These are phyloP conservation scores for Fusarium sororula DNA, from an alignment of 2,329 filamentous ascomycete genomes.

Conservation along the genomic window DNA sequence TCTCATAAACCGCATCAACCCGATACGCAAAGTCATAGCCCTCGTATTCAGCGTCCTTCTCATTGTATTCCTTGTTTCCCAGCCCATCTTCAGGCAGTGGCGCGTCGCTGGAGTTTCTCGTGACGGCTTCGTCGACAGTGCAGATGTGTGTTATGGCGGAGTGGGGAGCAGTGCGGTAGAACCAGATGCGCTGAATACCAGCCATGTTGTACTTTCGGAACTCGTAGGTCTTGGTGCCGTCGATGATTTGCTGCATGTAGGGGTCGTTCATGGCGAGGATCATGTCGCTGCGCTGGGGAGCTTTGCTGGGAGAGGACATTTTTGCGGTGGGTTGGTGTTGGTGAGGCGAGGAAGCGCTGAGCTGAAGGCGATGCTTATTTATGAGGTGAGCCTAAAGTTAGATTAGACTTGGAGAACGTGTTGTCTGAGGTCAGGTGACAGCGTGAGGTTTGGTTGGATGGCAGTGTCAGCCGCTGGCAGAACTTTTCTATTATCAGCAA, in stretches of 20 bases:
- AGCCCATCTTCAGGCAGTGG: conserved; percentile 32
- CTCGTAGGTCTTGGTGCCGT: conserved; percentile 38
- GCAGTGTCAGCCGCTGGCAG: neutral
- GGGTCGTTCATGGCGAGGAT: conserved; percentile 28
- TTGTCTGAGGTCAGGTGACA: neutral
- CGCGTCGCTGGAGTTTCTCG: conserved; percentile 19
- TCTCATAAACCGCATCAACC: conserved; percentile 37
- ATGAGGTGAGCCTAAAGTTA: neutral
- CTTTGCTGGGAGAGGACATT: neutral
- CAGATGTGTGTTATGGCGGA: conserved; percentile 43
- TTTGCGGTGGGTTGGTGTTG: neutral
- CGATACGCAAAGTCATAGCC: conserved; percentile 44
- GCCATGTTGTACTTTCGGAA: conserved; percentile 39
- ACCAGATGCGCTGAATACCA: conserved; percentile 37
- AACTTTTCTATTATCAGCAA: rapidly evolving
- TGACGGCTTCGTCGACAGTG: conserved; percentile 24
- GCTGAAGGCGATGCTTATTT: neutral
- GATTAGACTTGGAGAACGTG: neutral
- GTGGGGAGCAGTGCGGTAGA: conserved; percentile 40
- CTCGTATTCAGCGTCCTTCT: conserved; percentile 34
- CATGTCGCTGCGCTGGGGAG: conserved; percentile 5
- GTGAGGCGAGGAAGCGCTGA: neutral
- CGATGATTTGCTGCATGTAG: conserved; percentile 39
- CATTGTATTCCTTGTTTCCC: conserved; percentile 42
- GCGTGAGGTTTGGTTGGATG: neutral